phyloP scores from a whole-genome alignment of 306 rosid species.

The Glycine soja region DNA sequence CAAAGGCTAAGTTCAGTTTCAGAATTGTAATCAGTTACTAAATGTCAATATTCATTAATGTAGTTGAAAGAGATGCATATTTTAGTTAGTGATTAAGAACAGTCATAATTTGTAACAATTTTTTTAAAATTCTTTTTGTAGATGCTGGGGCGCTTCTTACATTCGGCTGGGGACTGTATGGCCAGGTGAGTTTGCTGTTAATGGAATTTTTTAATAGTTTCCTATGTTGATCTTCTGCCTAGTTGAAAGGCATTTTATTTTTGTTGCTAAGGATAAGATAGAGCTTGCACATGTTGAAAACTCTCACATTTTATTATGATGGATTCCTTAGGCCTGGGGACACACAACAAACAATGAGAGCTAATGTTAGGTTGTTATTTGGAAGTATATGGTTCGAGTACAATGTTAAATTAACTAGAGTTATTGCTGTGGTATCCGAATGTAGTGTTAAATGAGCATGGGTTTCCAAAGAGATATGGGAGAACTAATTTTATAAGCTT shows the following conservation, averaged over 20 bases:
- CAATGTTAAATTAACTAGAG: neutral
- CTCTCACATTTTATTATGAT: neutral
- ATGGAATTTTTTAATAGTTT: slow-evolving; percentile 1
- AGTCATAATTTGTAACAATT: neutral
- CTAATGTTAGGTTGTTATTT: neutral
- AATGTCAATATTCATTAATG: neutral
- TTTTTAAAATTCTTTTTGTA: slow-evolving; percentile 42
- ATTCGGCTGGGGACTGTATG: slow-evolving; percentile 92
- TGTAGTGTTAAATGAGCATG: neutral
- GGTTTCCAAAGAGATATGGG: neutral
- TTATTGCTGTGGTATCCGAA: neutral
- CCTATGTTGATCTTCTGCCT: slow-evolving; percentile 3
- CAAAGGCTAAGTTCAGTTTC: slow-evolving; percentile 23
- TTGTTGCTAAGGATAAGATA: neutral
- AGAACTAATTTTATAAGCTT: neutral
- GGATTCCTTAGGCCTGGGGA: neutral
- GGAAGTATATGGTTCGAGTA: neutral
- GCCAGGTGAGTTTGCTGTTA: slow-evolving; percentile 71
- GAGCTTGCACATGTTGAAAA: slow-evolving; percentile 2
- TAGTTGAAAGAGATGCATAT: neutral
- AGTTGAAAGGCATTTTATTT: slow-evolving; percentile 2
- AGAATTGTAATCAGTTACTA: slow-evolving; percentile 16
- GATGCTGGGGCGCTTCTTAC: slow-evolving; percentile 81
- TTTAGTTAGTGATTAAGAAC: neutral
- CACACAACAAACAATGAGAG: neutral